These are phyloP conservation scores for Butyriboletus loyo DNA, from an alignment of 768 basidiomycete genomes.

Conservation along the genomic window DNA sequence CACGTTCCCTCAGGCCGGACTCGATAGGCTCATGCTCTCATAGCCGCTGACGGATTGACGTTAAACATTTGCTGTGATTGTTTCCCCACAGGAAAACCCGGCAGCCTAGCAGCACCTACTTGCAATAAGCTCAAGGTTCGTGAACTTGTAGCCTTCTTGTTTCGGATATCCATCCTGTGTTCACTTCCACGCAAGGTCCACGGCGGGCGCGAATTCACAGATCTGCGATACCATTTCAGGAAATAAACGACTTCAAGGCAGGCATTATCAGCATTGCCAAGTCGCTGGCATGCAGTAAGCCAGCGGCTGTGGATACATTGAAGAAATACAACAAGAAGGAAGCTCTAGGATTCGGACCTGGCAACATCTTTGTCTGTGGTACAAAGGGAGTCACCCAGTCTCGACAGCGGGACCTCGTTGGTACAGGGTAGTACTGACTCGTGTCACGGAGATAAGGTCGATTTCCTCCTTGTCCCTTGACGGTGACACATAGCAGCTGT, in stretches of 20 bases:
- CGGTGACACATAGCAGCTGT: not conserved
- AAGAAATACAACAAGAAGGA: constrained; percentile 1
- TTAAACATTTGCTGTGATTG: no score
- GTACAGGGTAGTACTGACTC: no score
- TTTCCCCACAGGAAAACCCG: no score
- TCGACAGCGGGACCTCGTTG: no score
- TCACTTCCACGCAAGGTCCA: not conserved
- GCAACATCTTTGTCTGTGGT: not conserved
- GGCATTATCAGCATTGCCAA: no score
- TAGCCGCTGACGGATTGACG: no score
- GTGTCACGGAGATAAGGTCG: not conserved
- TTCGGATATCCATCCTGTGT: not conserved
- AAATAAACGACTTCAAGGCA: not conserved
- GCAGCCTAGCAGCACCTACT: no score
- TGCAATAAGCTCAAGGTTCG: not conserved
- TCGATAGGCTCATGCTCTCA: no score
- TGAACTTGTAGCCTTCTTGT: not conserved
- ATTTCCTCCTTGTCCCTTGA: not conserved
- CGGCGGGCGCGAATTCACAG: not conserved
- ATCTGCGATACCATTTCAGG: constrained; percentile 2
- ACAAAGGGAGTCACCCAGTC: not conserved
- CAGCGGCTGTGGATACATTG: not conserved
- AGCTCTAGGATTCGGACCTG: not conserved
- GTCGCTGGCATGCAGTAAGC: not conserved
- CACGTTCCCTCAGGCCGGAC: no score